These are phyloP conservation scores for Taiwanofungus camphoratus DNA, from an alignment of 1,284 basidiomycete genomes.

Conservation along the genomic window DNA sequence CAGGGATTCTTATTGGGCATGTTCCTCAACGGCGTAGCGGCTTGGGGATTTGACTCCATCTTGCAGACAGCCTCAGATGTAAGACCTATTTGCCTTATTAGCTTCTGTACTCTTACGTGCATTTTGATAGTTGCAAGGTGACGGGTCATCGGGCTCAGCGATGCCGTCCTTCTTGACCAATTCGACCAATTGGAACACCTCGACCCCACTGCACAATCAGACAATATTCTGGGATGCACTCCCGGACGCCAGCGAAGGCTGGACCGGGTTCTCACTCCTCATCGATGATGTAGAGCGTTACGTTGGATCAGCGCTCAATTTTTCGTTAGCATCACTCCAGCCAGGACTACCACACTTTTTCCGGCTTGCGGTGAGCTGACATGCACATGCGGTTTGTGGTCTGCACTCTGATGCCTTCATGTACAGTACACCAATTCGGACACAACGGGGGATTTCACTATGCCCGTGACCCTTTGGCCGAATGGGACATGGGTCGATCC, in stretches of 20 bases:
- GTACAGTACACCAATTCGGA: slow-evolving; percentile 49
- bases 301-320: slow-evolving; percentile 59
- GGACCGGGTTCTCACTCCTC: slow-evolving; percentile 75
- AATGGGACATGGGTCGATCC: slow-evolving; percentile 83
- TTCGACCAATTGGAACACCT: slow-evolving; percentile 55
- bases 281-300: slow-evolving; percentile 85
- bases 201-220: slow-evolving; percentile 50
- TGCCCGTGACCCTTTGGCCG: slow-evolving; percentile 68
- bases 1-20: slow-evolving; percentile 80
- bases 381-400: not conserved
- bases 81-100: slow-evolving; percentile 18
- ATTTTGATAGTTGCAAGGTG: slow-evolving; percentile 58
- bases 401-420: slow-evolving; percentile 7
- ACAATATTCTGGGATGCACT: slow-evolving; percentile 60
- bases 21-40: slow-evolving; percentile 73
- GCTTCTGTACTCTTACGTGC: no score
- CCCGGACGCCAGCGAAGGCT: slow-evolving; percentile 40
- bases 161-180: slow-evolving; percentile 73
- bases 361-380: slow-evolving; percentile 67
- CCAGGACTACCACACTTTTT: slow-evolving; percentile 74
- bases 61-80: slow-evolving; percentile 74
- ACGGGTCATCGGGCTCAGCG: slow-evolving; percentile 65
- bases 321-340: slow-evolving; percentile 58
- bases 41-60: slow-evolving; percentile 77
- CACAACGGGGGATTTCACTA: slow-evolving; percentile 74